Evolutionary conservation across 2,329 filamentous ascomycete genomes (phyloP), one percentile per base, ranked within the genome.

Genomic region (Hypoxylon sp.): DNA sequence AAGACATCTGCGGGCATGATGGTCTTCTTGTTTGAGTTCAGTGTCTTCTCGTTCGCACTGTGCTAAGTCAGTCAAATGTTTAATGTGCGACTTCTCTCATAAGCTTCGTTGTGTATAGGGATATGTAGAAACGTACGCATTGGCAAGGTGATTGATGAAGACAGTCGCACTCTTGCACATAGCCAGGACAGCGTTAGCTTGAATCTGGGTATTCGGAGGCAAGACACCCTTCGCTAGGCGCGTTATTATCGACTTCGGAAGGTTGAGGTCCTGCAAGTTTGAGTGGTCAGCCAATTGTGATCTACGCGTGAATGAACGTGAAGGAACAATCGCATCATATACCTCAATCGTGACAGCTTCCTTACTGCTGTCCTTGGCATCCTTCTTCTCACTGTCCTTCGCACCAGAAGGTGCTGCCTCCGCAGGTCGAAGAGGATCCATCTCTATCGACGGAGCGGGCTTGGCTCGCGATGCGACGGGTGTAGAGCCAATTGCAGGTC

Each of bases 101-200:
- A 14, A 17, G 19, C 31, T 51, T n/a, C 13, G n/a, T 53, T 35
- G 48, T 5, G 9, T 19, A 35, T 37, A 31, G 17, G 9, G 6
- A 10, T 14, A 39, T 24, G 9, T 29, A 22, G 42, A 17, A 55
- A 85, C 91, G 60, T 86, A 95, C 92, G 90, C 87, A 68, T 88
- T 87, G 48, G 92, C 90, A 33, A 96, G 83, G 78, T 94, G 93
- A 81, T 89, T 95, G 74, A 96, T 91, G 76, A 96, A 96, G 0
- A 96, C 90, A 1, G 92, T 94, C 6, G 93, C 91, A 79, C 91
- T 92, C 81, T 94, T 94, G 72, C 88, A 91, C 82, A 96, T 86
- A 9, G 92, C 93, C 57, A 93, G 81, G 60, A 94, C 87, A 46
- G 93, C 93, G 81, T 94, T 94, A 76, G 90, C 92, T 78, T 95